These are phyloP conservation scores for Ceratobasidium sp. DNA, from an alignment of 1,284 basidiomycete genomes.

Conservation along the genomic window DNA sequence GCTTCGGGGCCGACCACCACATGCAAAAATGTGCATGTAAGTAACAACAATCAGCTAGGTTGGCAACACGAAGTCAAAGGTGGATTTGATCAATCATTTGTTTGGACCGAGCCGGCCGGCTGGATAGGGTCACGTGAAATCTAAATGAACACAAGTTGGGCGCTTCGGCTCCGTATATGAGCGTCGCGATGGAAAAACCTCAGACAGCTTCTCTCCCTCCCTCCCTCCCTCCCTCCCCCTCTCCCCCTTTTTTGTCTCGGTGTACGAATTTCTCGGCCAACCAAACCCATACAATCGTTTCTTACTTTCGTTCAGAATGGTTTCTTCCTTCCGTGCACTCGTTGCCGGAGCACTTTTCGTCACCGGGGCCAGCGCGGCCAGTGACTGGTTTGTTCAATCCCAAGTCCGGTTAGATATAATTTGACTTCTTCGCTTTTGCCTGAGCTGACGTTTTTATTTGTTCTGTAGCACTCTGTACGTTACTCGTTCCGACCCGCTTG, in stretches of 20 bases:
- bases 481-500: constrained; percentile 30
- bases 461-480: background rate
- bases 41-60: constrained; percentile 25
- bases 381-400: constrained; percentile 26
- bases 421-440: background rate
- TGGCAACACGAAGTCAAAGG: background rate
- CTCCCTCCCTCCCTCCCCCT: constrained; percentile 3
- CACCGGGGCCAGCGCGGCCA: background rate
- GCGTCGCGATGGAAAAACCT: constrained; percentile 1
- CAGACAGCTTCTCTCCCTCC: background rate
- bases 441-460: constrained; percentile 3
- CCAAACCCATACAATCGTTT: constrained; percentile 19
- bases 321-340: constrained; percentile 32
- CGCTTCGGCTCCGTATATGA: constrained; percentile 27
- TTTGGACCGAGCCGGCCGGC: background rate
- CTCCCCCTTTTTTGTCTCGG: constrained; percentile 6
- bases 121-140: background rate
- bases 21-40: background rate
- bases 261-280: constrained; percentile 11
- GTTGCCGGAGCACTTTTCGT: constrained; percentile 25
- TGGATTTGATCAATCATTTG: background rate
- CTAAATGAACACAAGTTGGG: constrained; percentile 13
- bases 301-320: constrained; percentile 28
- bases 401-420: constrained; percentile 1
- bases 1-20: background rate